These are phyloP conservation scores for Backusella tarrabulga DNA, from an alignment of 192 early-diverging fungal species.

Conservation along the genomic window DNA sequence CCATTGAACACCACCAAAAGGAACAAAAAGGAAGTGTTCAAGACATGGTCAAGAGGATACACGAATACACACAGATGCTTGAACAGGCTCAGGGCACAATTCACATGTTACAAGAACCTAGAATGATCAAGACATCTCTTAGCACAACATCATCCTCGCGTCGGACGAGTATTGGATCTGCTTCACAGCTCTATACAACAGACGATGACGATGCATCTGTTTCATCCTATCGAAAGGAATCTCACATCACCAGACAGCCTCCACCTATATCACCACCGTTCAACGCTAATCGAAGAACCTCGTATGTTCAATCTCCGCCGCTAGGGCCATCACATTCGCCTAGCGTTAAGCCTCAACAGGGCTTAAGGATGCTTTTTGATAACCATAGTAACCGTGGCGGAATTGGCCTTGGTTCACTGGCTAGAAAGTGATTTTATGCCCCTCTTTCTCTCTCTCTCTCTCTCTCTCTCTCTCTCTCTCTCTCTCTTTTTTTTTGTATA, in stretches of 20 bases:
- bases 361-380: conserved; percentile 7
- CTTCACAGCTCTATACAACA: conserved; percentile 11
- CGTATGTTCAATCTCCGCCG: conserved; percentile 1
- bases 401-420: not conserved
- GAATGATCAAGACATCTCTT: not conserved
- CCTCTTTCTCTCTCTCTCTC: not conserved
- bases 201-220: conserved; percentile 17
- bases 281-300: not conserved
- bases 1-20: conserved; percentile 21
- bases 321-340: not conserved
- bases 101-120: conserved; percentile 27
- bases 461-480: not conserved
- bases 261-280: not conserved
- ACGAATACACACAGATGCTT: conserved; percentile 29
- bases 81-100: conserved; percentile 34
- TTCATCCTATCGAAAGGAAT: not conserved
- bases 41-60: conserved; percentile 23
- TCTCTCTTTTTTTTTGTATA: not conserved
- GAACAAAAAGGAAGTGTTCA: conserved; percentile 30
- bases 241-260: not conserved
- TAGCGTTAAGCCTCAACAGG: conserved; percentile 1
- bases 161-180: conserved; percentile 11
- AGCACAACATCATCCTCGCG: not conserved
- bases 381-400: not conserved
- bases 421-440: not conserved